phyloP scores from a whole-genome alignment of 2,329 filamentous ascomycete species.

The Penicillium sp. region DNA sequence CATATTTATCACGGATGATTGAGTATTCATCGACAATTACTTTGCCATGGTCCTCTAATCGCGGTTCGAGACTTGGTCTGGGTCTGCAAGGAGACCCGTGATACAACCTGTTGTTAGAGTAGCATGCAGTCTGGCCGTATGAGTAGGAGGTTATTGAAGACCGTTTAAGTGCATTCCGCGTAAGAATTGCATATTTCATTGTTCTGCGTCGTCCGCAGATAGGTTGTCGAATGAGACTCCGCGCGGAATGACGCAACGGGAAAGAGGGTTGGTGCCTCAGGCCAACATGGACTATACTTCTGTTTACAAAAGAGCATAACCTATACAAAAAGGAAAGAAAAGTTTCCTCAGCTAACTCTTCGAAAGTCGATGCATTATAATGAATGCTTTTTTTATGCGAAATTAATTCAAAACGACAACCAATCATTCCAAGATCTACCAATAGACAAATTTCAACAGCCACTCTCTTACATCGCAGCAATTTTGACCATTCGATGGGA shows the following conservation, averaged over 20 bases:
- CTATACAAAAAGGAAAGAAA: background rate
- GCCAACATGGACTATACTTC: conserved; percentile 3
- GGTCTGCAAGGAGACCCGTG: conserved; percentile 17
- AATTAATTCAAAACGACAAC: too few relatives aligned
- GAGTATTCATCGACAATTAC: conserved; percentile 64
- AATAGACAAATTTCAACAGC: background rate
- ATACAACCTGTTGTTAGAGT: conserved; percentile 14
- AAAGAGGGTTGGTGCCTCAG: conserved; percentile 12
- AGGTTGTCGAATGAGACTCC: conserved; percentile 9
- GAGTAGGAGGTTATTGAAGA: background rate
- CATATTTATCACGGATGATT: conserved; percentile 57
- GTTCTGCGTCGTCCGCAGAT: conserved; percentile 12
- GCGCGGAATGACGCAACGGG: conserved; percentile 21
- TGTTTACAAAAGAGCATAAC: background rate
- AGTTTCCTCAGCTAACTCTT: background rate
- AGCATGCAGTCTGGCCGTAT: background rate
- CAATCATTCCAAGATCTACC: background rate
- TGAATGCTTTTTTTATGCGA: too few relatives aligned
- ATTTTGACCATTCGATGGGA: too few relatives aligned
- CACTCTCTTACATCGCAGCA: too few relatives aligned
- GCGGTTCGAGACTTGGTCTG: conserved; percentile 45
- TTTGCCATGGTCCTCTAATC: conserved; percentile 52
- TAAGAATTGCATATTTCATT: conserved; percentile 23
- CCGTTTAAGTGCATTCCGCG: conserved; percentile 1
- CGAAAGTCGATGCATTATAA: background rate